A percentile compares a stretch with the other conserved stretches of the same genome.
phyloP scores from a whole-genome alignment of 1,284 basidiomycete species.

The Bondarzewia mesenterica region DNA sequence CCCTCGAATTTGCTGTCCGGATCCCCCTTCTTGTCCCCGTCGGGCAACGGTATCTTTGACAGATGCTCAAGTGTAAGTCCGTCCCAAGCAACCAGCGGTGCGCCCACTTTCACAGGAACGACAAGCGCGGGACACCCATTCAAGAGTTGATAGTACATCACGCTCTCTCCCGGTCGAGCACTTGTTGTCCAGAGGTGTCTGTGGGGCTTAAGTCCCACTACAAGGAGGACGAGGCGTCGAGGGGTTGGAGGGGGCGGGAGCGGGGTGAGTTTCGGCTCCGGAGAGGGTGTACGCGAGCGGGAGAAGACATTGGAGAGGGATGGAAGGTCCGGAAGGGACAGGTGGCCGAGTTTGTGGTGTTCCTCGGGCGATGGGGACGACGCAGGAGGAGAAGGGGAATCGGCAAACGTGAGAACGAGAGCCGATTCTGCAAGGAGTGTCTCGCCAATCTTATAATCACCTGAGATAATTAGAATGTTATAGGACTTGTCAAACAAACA shows the following conservation, averaged over 20 bases:
- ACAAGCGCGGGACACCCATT: conserved; percentile 56
- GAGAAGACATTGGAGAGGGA: conserved; percentile 31
- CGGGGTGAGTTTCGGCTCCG: conserved; percentile 35
- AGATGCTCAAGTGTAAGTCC: conserved; percentile 48
- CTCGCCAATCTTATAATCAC: conserved; percentile 54
- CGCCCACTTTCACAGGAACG: conserved; percentile 48
- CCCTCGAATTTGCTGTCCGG: conserved; percentile 37
- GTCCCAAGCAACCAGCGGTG: conserved; percentile 57
- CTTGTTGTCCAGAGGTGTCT: conserved; percentile 50
- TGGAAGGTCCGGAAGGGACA: conserved; percentile 15
- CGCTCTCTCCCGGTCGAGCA: conserved; percentile 50
- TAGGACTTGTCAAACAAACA: too few relatives aligned
- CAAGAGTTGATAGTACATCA: conserved; percentile 51
- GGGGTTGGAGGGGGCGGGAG: conserved; percentile 35
- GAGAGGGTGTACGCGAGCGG: conserved; percentile 43
- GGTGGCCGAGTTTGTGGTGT: conserved; percentile 10
- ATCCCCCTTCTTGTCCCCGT: conserved; percentile 20
- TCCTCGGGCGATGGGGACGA: neutral
- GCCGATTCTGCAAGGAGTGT: conserved; percentile 48
- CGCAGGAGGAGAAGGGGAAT: conserved; percentile 17
- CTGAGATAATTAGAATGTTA: conserved; percentile 27
- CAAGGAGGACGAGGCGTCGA: conserved; percentile 45
- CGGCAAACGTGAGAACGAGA: conserved; percentile 39
- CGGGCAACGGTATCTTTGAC: conserved; percentile 41
- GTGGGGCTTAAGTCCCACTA: conserved; percentile 54